phyloP scores from a whole-genome alignment of 2,329 filamentous ascomycete genomes.

The Phialocephala sp. region DNA sequence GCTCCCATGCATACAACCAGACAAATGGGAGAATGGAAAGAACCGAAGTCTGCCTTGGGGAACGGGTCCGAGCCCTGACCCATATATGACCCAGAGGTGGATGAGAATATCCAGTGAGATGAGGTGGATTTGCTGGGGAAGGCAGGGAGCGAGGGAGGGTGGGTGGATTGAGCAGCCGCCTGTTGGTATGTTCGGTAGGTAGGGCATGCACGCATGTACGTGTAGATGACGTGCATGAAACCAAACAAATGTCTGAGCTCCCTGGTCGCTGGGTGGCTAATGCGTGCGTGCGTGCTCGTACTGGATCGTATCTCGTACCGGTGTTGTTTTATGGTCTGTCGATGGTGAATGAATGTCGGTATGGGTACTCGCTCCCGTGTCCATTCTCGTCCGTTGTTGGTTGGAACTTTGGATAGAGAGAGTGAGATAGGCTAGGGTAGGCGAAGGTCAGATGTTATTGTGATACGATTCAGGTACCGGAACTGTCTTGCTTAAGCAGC shows the following conservation, averaged over 20 bases:
- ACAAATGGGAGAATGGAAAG: background rate
- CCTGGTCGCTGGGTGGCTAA: background rate
- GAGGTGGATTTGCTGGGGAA: too few relatives aligned
- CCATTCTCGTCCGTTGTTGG: too few relatives aligned
- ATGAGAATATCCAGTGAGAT: too few relatives aligned
- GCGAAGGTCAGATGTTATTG: background rate
- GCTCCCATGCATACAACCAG: background rate
- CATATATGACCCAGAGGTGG: too few relatives aligned
- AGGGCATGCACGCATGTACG: background rate
- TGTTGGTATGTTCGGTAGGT: too few relatives aligned
- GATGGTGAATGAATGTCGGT: too few relatives aligned
- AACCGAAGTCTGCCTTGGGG: conserved; percentile 1
- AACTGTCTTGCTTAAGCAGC: background rate
- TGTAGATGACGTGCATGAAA: conserved; percentile 3
- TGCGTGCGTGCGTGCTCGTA: background rate
- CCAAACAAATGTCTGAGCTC: background rate
- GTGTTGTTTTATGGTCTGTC: too few relatives aligned
- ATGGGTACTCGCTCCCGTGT: too few relatives aligned
- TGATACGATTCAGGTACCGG: background rate
- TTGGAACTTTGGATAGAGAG: too few relatives aligned
- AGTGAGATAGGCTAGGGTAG: background rate
- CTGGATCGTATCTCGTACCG: too few relatives aligned
- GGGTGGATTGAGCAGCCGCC: too few relatives aligned
- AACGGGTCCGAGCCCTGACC: background rate
- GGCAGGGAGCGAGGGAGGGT: too few relatives aligned